Evolutionary conservation across 805 yeast species (phyloP).

Genomic region (Metschnikowia kofuensis): DNA sequence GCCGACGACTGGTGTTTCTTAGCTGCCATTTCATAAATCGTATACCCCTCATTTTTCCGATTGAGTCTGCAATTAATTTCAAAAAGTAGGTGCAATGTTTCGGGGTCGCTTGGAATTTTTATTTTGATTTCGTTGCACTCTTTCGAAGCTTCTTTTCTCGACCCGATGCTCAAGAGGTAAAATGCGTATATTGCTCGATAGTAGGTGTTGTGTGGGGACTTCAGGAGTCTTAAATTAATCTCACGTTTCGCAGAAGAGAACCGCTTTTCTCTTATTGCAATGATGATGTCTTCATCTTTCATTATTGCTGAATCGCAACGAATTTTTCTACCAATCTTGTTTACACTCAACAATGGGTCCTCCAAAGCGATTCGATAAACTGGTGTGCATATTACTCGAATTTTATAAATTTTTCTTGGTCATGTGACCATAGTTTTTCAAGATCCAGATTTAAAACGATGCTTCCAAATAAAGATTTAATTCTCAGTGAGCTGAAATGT

Average conservation of each 20-base stretch:
- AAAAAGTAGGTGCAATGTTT: conserved; percentile 48
- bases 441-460: too few relatives aligned
- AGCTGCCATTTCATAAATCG: conserved; percentile 55
- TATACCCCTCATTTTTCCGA: conserved; percentile 36
- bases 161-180: conserved; percentile 31
- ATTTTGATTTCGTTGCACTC: conserved; percentile 26
- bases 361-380: not conserved
- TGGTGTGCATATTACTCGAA: conserved; percentile 3
- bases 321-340: not conserved
- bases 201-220: conserved; percentile 56
- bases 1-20: conserved; percentile 53
- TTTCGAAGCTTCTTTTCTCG: conserved; percentile 30
- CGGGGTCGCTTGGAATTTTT: conserved; percentile 52
- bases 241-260: conserved; percentile 51
- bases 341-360: not conserved
- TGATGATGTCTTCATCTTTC: conserved; percentile 29
- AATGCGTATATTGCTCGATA: conserved; percentile 46
- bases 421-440: conserved; percentile 1
- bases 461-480: too few relatives aligned
- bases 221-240: conserved; percentile 46
- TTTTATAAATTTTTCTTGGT: conserved; percentile 2
- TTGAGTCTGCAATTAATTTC: conserved; percentile 39
- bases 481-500: too few relatives aligned
- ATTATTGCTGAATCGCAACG: not conserved
- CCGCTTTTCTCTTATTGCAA: conserved; percentile 52